Evolutionary conservation across 805 yeast genomes (phyloP).

Genomic region (Candida pseudofarinosa): DNA sequence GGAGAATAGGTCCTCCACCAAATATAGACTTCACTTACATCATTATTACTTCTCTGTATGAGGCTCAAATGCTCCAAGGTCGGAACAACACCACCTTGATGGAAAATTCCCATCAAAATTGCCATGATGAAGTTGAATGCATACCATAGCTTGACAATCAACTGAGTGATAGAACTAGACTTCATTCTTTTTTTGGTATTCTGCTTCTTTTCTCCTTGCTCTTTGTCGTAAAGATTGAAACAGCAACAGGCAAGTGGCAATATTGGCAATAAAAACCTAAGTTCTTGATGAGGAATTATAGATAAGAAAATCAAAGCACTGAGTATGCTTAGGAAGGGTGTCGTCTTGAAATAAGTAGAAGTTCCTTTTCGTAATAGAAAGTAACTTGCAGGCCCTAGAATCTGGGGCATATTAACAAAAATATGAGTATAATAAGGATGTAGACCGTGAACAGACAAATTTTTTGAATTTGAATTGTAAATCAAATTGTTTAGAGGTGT

Average conservation of each 20-base stretch:
- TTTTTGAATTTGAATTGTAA: conserved; percentile 59
- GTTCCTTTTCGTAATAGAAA: conserved; percentile 35
- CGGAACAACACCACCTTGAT: conserved; percentile 87
- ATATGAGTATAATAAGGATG: conserved; percentile 78
- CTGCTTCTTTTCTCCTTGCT: neutral
- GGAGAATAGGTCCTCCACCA: conserved; percentile 97
- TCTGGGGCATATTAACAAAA: conserved; percentile 69
- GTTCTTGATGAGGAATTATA: conserved; percentile 84
- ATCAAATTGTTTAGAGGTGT: conserved; percentile 74
- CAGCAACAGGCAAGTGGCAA: conserved; percentile 67
- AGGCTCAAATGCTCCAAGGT: conserved; percentile 43
- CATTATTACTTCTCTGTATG: neutral
- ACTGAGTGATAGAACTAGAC: conserved; percentile 11
- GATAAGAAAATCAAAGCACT: conserved; percentile 67
- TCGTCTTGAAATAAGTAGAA: conserved; percentile 40
- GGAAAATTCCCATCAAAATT: conserved; percentile 70
- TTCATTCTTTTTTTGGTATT: conserved; percentile 1
- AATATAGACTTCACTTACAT: conserved; percentile 38
- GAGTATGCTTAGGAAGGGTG: conserved; percentile 55
- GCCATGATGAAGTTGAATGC: conserved; percentile 59
- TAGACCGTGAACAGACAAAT: conserved; percentile 74
- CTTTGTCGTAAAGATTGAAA: conserved; percentile 36
- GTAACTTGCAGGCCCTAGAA: conserved; percentile 73
- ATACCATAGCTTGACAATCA: conserved; percentile 48
- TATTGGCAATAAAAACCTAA: conserved; percentile 79